Base-by-base conservation (phyloP, 2,329 filamentous ascomycete species). In the Graphilbum fragrans region DNA sequence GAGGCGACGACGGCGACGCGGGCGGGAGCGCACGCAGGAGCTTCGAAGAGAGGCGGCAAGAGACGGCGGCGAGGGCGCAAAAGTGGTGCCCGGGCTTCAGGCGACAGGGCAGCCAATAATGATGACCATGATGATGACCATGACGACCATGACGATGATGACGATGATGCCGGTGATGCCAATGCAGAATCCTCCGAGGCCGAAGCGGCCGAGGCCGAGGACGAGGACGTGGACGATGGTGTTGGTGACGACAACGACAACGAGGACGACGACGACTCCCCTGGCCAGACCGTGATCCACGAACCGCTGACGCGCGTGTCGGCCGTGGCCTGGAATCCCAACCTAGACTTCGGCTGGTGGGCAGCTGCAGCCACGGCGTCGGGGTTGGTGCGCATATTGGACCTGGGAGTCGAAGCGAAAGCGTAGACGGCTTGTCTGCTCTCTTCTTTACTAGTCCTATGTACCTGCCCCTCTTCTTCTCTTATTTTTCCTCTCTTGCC, bases 301-400 rank as follows among this genome's bases (percentile, higher is more conserved):
- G 80, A 84, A 42, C 71, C 80, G 37, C 61, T 70, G 47, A 80
- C 75, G 10, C 69, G 78, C 37, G 62, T 84, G 47, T 77, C 77
- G 5, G 64, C 69, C 2, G 61, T 81, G 20, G 68, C 70, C 33
- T 85, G 80, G 80, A 84, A 84, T 52, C 77, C 79, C 2, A 83
- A 84, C 50, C 55, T 66, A 29, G 62, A 66, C n/a, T 79, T 69
- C 50, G 76, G 77, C 12, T 79, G 70, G 49, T 82, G 80, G 79
- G 77, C 75, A 3, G 77, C 77, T 10, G 72, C 71, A 4, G 77
- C 74, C 0, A 69, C 81, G 67, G 80, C 69, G 0, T 82, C 77
- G 22, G 81, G 81, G 0, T 55, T 86, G 45, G 64, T 85, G 35
- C 69, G 75, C 46, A 64, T 85, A 18, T 73, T 81, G 64, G 79